Evolutionary conservation across 1,139 yeast genomes (phyloP), one percentile per base, ranked within the genome.

Genomic region (Candida tunisiensis): DNA sequence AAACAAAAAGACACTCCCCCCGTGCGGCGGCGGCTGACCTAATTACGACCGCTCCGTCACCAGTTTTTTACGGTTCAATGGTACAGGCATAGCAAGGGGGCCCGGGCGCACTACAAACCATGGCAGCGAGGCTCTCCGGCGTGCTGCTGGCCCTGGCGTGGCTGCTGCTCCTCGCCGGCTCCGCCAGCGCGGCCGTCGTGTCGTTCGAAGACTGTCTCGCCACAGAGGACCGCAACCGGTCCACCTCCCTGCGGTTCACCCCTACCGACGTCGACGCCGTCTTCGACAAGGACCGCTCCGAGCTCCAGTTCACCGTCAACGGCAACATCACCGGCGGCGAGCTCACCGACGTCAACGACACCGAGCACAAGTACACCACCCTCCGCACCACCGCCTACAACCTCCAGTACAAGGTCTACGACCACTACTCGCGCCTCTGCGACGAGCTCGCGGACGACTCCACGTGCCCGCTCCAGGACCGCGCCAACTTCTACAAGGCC

Each of bases 391-490:
- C 39, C 19, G 33, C 41, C n/a, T 21, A 32, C 12, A 40, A 40
- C 9, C 31, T 46, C 17, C 39, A 37, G 27, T 39, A 32, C 25
- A 26, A 25, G 5, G 25, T 40, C 16, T 31, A 32, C 23, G 31
- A 34, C 22, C 22, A 34, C 11, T 47, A 37, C 31, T 28, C 34
- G n/a, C 41, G 51, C 24, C 42, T 50, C 30, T 50, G 55, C 34
- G 26, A 29, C 13, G 35, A 34, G n/a, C 51, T 56, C 29, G 55
- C 57, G 14, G 34, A 47, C 11, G 41, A 41, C 3, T 40, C 43
- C 10, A 35, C 33, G 2, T 27, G 25, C 19, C 31, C 44, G 14
- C 41, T 53, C 26, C 25, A 31, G 16, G 39, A 40, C 28, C 30
- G 37, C 15, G 43, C 39, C 32, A 32, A 37, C 15, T 34, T 48